Evolutionary conservation across 2,329 filamentous ascomycete genomes (phyloP), one percentile per base, ranked within the genome.

Genomic region (Rachicladosporium sp.): DNA sequence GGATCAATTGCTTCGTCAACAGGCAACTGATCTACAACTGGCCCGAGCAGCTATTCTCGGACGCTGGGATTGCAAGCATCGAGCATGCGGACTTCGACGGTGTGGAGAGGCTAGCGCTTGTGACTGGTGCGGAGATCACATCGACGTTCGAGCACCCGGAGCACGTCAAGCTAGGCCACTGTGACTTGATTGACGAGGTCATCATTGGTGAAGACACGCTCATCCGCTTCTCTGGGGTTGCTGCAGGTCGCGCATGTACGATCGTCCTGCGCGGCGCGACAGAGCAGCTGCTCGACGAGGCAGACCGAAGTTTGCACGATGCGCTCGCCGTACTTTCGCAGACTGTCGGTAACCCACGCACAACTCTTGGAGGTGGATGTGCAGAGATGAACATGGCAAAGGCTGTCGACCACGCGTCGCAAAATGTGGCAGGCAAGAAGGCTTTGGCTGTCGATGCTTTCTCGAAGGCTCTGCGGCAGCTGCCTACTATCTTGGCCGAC

Each of bases 1-100:
- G 91, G 43, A 95, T 98, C 69, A 98, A 98, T 75, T 96, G 91
- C 73, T 98, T 98, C 65, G 94, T 98, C 65, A 98, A 98, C 75
- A 75, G 91, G 53, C 91, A 98, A 64, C 78, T 98, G 48, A 98
- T 98, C 68, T 98, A 98, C 74, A 98, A 98, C 73, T 98, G 91
- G 91, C 91, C 91, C 4, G 91, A 98, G 66, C 91, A 98, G 67
- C 80, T 98, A 35, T 98, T 98, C 59, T 87, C 89, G 29, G 91
- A 98, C 62, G 89, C 88, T 6, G 91, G 91, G 46, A 96, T 98
- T 65, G 84, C 93, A 72, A 94, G 87, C 21, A 98, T 98, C 53
- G 91, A 98, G 69, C 91, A 98, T 62, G 91, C 91, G 50, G 91
- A 98, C 67, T 98, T 98, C 58, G 91, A 98, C 59, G 91, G 91